Evolutionary conservation across 163 green algal species (phyloP).

Genomic region (Chlamydomonas reinhardtii): DNA sequence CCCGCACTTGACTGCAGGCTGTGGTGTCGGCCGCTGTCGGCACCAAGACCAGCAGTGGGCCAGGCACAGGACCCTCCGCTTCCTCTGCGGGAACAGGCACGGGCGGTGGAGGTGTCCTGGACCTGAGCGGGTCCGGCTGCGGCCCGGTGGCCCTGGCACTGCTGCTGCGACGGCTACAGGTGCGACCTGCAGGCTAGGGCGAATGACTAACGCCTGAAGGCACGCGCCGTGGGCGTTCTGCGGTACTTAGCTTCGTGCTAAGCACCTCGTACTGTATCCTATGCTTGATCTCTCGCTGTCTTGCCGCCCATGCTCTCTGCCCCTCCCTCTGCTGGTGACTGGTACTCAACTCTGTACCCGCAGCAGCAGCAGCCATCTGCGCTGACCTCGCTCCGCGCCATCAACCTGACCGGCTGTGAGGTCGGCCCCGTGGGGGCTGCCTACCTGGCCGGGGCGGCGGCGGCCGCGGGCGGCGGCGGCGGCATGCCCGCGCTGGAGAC

Average conservation of each 20-base stretch:
- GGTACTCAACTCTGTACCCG: no score
- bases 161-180: slow-evolving; percentile 12
- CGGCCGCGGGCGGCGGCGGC: neutral
- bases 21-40: no score
- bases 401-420: slow-evolving; percentile 51
- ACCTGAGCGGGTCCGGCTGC: slow-evolving; percentile 28
- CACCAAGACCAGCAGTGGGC: no score
- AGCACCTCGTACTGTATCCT: no score
- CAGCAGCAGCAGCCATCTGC: neutral
- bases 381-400: slow-evolving; percentile 3
- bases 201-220: no score
- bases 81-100: neutral
- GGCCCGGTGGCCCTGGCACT: slow-evolving; percentile 36
- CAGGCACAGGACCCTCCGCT: no score
- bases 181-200: neutral
- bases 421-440: slow-evolving; percentile 12
- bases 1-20: no score
- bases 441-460: neutral
- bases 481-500: slow-evolving; percentile 14
- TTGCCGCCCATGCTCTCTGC: no score
- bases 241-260: no score
- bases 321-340: no score
- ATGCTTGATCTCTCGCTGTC: no score
- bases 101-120: neutral
- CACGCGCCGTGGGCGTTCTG: no score